These are phyloP conservation scores for Hippophae rhamnoides DNA, from an alignment of 306 rosid species.

Conservation along the genomic window DNA sequence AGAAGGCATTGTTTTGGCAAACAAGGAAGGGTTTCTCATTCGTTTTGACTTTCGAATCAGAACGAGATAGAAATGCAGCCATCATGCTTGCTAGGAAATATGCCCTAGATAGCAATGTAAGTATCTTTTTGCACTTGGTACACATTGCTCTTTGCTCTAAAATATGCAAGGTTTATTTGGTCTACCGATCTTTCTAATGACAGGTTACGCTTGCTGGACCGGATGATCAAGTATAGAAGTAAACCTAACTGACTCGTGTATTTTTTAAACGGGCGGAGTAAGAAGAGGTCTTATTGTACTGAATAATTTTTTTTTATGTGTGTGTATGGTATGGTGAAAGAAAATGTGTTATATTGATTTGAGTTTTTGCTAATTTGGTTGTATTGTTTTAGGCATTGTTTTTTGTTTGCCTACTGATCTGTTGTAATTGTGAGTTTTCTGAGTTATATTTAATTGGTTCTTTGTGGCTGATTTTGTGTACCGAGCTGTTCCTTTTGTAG, in stretches of 20 bases:
- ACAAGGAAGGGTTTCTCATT: slow-evolving; percentile 79
- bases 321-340: slow-evolving; percentile 30
- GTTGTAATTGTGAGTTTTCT: slow-evolving; percentile 28
- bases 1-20: slow-evolving; percentile 82
- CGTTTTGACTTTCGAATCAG: slow-evolving; percentile 71
- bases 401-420: slow-evolving; percentile 82
- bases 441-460: slow-evolving; percentile 43
- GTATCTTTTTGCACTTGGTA: slow-evolving; percentile 15
- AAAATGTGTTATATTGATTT: slow-evolving; percentile 34
- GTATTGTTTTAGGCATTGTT: slow-evolving; percentile 83
- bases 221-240: slow-evolving; percentile 72
- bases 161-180: no score
- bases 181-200: slow-evolving; percentile 6
- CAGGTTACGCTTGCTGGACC: slow-evolving; percentile 96
- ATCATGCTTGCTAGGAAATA: slow-evolving; percentile 73
- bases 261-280: slow-evolving; percentile 27
- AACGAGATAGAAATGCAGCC: slow-evolving; percentile 82
- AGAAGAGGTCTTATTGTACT: slow-evolving; percentile 11
- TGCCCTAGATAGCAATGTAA: slow-evolving; percentile 83
- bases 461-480: slow-evolving; percentile 41
- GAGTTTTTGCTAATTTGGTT: slow-evolving; percentile 58
- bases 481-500: no score
- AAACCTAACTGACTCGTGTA: slow-evolving; percentile 38
- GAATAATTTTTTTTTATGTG: slow-evolving; percentile 44
- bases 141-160: neutral